Conservation (phyloP, 192 early-diverging fungal genomes). For the Coemansia sp. region DNA sequence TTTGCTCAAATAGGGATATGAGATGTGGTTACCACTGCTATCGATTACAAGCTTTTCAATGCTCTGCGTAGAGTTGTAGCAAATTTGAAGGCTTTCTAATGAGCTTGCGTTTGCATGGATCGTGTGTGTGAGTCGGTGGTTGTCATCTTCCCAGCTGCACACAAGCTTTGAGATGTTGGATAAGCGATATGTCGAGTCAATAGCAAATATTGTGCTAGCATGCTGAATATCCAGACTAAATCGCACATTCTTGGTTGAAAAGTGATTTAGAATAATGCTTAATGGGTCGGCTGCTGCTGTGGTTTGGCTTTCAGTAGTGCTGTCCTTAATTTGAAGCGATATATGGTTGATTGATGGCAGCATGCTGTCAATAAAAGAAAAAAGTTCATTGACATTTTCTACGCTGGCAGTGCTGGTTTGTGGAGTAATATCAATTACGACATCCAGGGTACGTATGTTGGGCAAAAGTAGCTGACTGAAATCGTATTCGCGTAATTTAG, state of each 20-base stretch:
- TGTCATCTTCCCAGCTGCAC: conserved; percentile 6
- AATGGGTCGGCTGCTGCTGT: neutral
- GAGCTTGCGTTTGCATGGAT: neutral
- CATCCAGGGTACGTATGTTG: neutral
- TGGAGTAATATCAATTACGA: neutral
- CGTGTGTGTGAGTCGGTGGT: neutral
- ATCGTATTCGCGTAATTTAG: neutral
- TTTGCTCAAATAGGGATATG: neutral
- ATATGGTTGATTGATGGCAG: neutral
- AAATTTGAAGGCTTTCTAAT: neutral
- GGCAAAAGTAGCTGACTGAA: neutral
- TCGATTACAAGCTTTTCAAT: conserved; percentile 1
- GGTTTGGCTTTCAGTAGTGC: neutral
- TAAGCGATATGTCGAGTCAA: neutral
- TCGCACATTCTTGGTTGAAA: neutral
- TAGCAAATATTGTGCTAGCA: neutral
- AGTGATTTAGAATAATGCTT: neutral
- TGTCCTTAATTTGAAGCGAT: neutral
- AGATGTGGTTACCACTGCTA: neutral
- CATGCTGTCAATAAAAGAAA: neutral
- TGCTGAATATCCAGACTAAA: conserved; percentile 6
- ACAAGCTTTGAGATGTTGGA: conserved; percentile 1
- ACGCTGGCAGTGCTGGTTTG: neutral
- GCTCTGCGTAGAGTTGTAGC: neutral
- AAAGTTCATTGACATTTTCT: neutral